Evolutionary conservation across 2,329 filamentous ascomycete genomes (phyloP).

Genomic region (Penicillium sp.): DNA sequence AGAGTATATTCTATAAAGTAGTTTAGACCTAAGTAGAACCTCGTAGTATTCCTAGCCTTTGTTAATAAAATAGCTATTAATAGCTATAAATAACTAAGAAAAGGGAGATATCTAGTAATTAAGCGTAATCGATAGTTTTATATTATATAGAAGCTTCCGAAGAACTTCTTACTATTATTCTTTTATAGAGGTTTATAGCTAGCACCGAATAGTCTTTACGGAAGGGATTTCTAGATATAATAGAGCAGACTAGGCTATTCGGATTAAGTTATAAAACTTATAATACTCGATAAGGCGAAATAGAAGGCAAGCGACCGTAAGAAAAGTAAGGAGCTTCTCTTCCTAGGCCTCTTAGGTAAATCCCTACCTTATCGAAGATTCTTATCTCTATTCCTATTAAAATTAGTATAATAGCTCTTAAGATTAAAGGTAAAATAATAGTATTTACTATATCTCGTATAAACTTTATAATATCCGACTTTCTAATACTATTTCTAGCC

Average conservation of each 20-base stretch:
- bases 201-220: neutral
- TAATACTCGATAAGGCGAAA: constrained; percentile 8
- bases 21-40: no score
- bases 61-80: no score
- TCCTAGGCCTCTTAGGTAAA: neutral
- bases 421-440: no score
- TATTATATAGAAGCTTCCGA: neutral
- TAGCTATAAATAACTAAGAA: no score
- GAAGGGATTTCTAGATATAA: constrained; percentile 5
- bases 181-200: neutral
- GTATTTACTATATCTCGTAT: neutral
- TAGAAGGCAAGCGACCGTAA: neutral
- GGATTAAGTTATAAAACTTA: constrained; percentile 4
- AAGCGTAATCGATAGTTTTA: constrained; percentile 6
- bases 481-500: no score
- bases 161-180: constrained; percentile 1
- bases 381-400: neutral
- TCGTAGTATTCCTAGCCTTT: no score
- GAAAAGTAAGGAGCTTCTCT: constrained; percentile 1
- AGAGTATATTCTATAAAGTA: no score
- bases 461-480: neutral
- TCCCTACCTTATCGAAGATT: neutral
- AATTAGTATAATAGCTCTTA: neutral
- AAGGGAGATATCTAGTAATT: no score
- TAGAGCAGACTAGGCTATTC: constrained; percentile 1